Evolutionary conservation across 192 early-diverging fungal species (phyloP).

Genomic region (Glomus cerebriforme): DNA sequence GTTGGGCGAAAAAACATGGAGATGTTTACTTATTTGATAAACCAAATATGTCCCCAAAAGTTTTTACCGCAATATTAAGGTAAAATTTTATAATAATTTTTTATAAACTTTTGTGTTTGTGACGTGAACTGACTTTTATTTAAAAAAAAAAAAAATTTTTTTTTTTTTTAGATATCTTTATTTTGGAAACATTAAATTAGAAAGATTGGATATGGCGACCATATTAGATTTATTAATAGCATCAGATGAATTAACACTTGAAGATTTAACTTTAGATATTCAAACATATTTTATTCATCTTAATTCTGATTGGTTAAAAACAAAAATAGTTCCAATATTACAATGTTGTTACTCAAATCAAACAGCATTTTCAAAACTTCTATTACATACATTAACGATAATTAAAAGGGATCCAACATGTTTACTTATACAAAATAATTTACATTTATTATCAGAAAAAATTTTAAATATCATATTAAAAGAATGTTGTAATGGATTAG

Average conservation of each 20-base stretch:
- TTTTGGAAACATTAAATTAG: constrained; percentile 1
- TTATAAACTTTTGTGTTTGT: no score
- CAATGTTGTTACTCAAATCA: background rate
- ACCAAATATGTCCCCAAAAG: constrained; percentile 20
- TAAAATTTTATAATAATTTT: no score
- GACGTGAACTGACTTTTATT: no score
- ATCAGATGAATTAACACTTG: background rate
- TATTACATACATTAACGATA: background rate
- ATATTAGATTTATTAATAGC: constrained; percentile 3
- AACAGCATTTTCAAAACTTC: background rate
- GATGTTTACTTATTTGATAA: constrained; percentile 13
- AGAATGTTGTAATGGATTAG: background rate
- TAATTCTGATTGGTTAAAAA: background rate
- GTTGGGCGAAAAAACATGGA: constrained; percentile 2
- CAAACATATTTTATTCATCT: constrained; percentile 10
- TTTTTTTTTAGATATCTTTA: background rate
- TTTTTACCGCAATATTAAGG: constrained; percentile 18
- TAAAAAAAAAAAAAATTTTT: no score
- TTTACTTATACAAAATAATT: constrained; percentile 3
- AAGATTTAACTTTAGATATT: background rate
- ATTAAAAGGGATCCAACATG: background rate
- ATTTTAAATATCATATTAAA: background rate
- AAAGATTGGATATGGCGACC: constrained; percentile 6
- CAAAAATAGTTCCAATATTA: background rate
- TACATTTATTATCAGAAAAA: background rate